Percentiles rank a stretch among this genome's conserved stretches.
Conservation (phyloP, 352 stramenopile genomes). For the Pilasporangium apinafurcum region DNA sequence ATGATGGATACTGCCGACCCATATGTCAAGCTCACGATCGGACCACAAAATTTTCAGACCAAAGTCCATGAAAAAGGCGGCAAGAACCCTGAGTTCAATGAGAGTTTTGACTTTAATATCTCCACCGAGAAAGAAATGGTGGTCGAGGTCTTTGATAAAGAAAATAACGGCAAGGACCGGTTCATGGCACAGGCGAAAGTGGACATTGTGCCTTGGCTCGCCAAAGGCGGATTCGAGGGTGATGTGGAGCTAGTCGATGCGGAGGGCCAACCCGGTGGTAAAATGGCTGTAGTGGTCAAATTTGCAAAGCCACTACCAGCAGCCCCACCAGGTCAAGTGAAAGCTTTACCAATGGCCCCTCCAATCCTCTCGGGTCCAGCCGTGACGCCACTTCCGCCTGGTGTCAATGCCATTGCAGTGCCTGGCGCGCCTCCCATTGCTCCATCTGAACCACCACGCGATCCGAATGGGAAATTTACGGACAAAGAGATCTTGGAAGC, state of each 20-base stretch:
- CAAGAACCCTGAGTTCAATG: constrained; percentile 93
- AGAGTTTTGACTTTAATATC: constrained; percentile 94
- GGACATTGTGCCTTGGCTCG: constrained; percentile 91
- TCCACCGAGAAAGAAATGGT: constrained; percentile 92
- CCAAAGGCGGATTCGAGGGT: constrained; percentile 89
- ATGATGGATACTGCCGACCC: constrained; percentile 92
- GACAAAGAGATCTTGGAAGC: constrained; percentile 94
- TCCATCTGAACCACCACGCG: constrained; percentile 67
- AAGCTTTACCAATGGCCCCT: constrained; percentile 45
- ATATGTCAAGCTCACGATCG: constrained; percentile 92
- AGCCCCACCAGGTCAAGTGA: constrained; percentile 24
- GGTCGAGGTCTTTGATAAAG: constrained; percentile 90
- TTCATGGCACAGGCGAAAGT: constrained; percentile 91
- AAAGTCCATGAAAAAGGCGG: constrained; percentile 86
- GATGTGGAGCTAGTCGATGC: constrained; percentile 89
- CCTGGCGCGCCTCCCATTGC: constrained; percentile 44
- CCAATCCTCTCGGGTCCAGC: constrained; percentile 57
- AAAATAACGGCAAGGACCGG: constrained; percentile 86
- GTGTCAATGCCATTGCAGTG: constrained; percentile 43
- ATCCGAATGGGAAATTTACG: constrained; percentile 94
- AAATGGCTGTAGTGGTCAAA: constrained; percentile 82
- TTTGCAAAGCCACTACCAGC: constrained; percentile 77
- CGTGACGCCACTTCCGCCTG: constrained; percentile 51
- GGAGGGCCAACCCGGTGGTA: constrained; percentile 64
- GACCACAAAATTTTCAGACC: constrained; percentile 71